phyloP scores from a whole-genome alignment of 257 asterid species.

The Fraxinus anomala region DNA sequence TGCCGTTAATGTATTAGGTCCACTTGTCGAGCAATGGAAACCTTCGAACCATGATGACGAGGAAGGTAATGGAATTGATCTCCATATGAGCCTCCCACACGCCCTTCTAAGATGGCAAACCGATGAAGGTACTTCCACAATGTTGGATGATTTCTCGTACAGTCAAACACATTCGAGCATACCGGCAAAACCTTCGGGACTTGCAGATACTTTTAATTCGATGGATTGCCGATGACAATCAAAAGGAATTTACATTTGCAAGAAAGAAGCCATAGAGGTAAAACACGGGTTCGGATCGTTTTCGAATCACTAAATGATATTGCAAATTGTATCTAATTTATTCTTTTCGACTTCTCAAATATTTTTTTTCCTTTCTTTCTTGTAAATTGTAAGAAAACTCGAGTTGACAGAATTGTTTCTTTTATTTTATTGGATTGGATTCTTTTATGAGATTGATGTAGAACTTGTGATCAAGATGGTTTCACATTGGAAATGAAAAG shows the following conservation, averaged over 20 bases:
- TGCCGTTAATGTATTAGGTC: conserved; percentile 81
- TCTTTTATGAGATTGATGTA: conserved; percentile 6
- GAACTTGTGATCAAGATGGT: not conserved
- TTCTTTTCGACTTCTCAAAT: conserved; percentile 30
- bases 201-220: conserved; percentile 68
- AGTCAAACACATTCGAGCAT: conserved; percentile 77
- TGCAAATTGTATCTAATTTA: conserved; percentile 46
- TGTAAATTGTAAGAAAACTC: conserved; percentile 19
- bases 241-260: not conserved
- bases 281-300: conserved; percentile 1
- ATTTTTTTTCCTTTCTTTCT: conserved; percentile 18
- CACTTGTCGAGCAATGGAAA: conserved; percentile 90
- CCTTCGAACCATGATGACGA: conserved; percentile 67
- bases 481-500: not conserved
- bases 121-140: conserved; percentile 85
- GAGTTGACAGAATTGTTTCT: conserved; percentile 27
- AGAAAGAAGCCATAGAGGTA: conserved; percentile 3
- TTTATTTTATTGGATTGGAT: conserved; percentile 27
- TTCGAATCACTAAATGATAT: conserved; percentile 6
- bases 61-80: conserved; percentile 64
- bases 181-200: conserved; percentile 72
- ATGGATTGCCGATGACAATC: conserved; percentile 70
- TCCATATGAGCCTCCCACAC: conserved; percentile 86
- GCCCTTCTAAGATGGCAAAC: conserved; percentile 94
- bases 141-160: conserved; percentile 70